Evolutionary conservation across 1,139 yeast genomes (phyloP).

Genomic region (Hemisphaericaspora subhashii): DNA sequence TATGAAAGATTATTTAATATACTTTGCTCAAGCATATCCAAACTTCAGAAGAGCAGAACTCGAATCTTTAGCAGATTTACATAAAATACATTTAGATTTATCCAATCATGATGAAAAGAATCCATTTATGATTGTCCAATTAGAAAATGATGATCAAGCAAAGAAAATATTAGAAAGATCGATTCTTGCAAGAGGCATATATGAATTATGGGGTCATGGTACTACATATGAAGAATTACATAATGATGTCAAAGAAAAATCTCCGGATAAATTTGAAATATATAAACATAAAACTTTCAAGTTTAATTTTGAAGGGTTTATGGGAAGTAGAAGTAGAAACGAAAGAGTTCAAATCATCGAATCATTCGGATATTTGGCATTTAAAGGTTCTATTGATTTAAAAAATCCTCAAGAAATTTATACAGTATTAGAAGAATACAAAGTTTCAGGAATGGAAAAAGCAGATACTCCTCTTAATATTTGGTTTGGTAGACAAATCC

Average conservation of each 20-base stretch:
- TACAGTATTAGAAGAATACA: conserved; percentile 74
- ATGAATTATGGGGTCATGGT: conserved; percentile 85
- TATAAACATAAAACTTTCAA: conserved; percentile 60
- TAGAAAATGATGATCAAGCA: conserved; percentile 71
- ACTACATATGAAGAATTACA: conserved; percentile 57
- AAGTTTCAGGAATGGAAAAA: conserved; percentile 49
- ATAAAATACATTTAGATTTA: conserved; percentile 59
- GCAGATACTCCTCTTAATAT: conserved; percentile 54
- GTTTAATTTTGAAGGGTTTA: conserved; percentile 77
- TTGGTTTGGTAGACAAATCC: conserved; percentile 78
- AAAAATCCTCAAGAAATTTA: conserved; percentile 74
- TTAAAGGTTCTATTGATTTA: conserved; percentile 77
- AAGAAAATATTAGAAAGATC: conserved; percentile 61
- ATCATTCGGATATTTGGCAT: conserved; percentile 64
- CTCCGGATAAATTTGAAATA: conserved; percentile 25
- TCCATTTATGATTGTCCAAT: conserved; percentile 72
- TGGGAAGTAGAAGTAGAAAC: conserved; percentile 58
- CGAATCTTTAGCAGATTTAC: conserved; percentile 74
- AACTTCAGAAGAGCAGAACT: conserved; percentile 80
- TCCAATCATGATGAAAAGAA: conserved; percentile 53
- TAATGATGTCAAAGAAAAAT: conserved; percentile 40
- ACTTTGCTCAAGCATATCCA: conserved; percentile 82
- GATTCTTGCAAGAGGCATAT: conserved; percentile 70
- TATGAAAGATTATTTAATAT: conserved; percentile 65
- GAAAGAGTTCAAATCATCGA: conserved; percentile 69